Evolutionary conservation across 306 rosid species (phyloP), one percentile per base, ranked within the genome.

Genomic region (Gastrolobium villosum): DNA sequence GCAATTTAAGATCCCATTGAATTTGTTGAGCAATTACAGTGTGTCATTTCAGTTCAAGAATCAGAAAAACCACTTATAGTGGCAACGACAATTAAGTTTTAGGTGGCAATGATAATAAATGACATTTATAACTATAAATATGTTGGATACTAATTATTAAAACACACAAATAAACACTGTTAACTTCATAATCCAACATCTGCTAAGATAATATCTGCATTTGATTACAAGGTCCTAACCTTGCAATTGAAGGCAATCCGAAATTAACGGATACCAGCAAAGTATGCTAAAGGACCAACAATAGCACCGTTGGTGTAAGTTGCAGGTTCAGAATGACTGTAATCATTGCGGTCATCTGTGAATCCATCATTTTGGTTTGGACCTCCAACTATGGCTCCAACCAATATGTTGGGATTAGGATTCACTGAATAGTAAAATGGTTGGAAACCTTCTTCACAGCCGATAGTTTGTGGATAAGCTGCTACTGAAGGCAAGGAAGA

Each of bases 341-440:
- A 92, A 57, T 95, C 96, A 5, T 75, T 1, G 4, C 99, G 93
- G 5, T 92, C 97, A 68, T 95, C 99, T 0, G 93, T 80, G 43
- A 57, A 95, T 26, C 89, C 97, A 10, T 95, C 99, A 8, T 55
- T 92, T 80, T 92, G 96, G 74, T 92, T 85, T 0, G 98, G 99
- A 50, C 99, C 99, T 10, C 99, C 99, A 0, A 92, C 92, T 52
- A 95, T 44, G 34, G 99, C 98, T 64, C 99, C 98, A 3, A 78
- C 83, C 50, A 95, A 81, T 70, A 88, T 80, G 82, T 95, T 95
- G 28, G 99, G 99, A 40, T 92, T 95, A 3, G 97, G 92, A 35
- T 62, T 95, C 43, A 64, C 15, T 10, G 98, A 88, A 62, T 92
- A 75, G 76, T 32, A 91, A 84, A 85, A 94, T 34, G 90, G 92